These are phyloP conservation scores for Ophiostoma ulmi DNA, from an alignment of 2,329 filamentous ascomycete genomes.

Conservation along the genomic window DNA sequence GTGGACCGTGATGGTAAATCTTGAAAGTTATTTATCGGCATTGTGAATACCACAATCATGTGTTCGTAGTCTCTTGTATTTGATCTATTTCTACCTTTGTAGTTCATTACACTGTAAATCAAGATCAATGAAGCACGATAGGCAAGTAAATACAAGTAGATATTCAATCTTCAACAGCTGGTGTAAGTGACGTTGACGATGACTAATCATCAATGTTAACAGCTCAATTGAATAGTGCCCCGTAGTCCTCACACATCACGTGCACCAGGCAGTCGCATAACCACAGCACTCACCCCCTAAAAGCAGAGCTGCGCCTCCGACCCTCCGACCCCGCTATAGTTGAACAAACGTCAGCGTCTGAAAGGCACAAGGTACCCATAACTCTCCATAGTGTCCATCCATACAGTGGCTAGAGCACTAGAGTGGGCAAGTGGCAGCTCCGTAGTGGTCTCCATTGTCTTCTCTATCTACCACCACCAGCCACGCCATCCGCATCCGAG, in stretches of 20 bases:
- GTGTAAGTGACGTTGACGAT: neutral
- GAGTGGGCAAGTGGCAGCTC: neutral
- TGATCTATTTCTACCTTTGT: too few species aligned
- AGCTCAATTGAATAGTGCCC: neutral
- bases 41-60: too few species aligned
- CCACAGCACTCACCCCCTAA: constrained; percentile 14
- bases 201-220: neutral
- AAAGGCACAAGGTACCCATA: neutral
- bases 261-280: constrained; percentile 19
- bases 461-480: neutral
- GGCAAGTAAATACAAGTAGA: too few species aligned
- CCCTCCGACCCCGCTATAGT: constrained; percentile 23
- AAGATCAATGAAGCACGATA: too few species aligned
- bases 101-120: too few species aligned
- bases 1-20: neutral
- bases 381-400: too few species aligned
- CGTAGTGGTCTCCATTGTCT: neutral
- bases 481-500: constrained; percentile 12
- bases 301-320: constrained; percentile 20
- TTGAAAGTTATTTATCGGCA: too few species aligned
- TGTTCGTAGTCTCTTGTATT: too few species aligned
- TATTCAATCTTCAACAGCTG: neutral
- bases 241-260: constrained; percentile 2
- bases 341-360: constrained; percentile 20
- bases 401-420: constrained; percentile 4